Base-by-base conservation (phyloP, 345 rosid species). In the Gossypium arboreum region DNA sequence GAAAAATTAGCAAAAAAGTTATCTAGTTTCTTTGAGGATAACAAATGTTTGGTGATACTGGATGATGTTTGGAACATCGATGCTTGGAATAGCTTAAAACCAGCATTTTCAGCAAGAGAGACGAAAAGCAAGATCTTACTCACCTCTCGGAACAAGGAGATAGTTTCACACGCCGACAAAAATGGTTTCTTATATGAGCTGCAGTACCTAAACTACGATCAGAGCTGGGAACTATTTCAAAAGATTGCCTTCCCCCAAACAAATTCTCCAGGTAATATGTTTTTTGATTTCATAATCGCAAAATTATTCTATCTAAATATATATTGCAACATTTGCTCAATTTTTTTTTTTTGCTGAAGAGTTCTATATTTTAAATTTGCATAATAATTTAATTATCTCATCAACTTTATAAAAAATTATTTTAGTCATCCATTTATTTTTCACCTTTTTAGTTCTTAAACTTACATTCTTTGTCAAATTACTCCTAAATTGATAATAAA, bases 21-120 rank as follows among this genome's bases (percentile, higher is more conserved):
- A 24, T 24, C 25, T 24, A 24, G 25, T 24, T 24, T 24, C 25
- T 24, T 24, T 1, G 2, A 1, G 25, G 1, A 24, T 0, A 2
- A 61, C 3, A 61, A 60, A 25, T 66, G 79, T 73, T 75, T 88
- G 65, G 83, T 88, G 25, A 72, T 88, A 20, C 69, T 84, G n/a
- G 89, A 88, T 9, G 88, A 85, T 50, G 1, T 50, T 50, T 50
- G 54, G 54, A 50, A 5, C n/a, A 50, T 0, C 3, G n/a, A 50
- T 2, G 17, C 54, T 3, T 50, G 54, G 54, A 7, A 50, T 50
- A 15, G 54, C n/a, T 16, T 50, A 4, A 13, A 12, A 50, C 54
- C n/a, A 3, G 54, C 54, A 12, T 50, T 50, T 50, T 0, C 54
- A 13, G n/a, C 17, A 34, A 34, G 39, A 34, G 39, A 34, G 39